Percentiles rank a stretch among this genome's conserved stretches.
These are phyloP conservation scores for Corchorus capsularis DNA, from an alignment of 345 rosid species.

Conservation along the genomic window DNA sequence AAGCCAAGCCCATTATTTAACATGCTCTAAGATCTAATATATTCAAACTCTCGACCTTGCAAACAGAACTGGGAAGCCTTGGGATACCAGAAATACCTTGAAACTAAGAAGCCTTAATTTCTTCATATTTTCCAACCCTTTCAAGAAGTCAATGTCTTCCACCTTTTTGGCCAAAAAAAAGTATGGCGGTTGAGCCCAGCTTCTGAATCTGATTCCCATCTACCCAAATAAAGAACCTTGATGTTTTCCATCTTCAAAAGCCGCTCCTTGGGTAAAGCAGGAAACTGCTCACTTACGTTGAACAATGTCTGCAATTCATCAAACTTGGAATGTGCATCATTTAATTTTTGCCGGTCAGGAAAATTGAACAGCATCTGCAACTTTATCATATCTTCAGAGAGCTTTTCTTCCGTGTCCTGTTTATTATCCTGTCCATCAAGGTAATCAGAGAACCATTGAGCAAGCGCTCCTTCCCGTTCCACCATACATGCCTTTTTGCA, in stretches of 20 bases:
- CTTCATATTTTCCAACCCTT: slow-evolving; percentile 23
- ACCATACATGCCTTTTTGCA: slow-evolving; percentile 49
- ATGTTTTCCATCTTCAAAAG: slow-evolving; percentile 29
- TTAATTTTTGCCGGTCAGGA: neutral
- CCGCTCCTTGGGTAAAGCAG: slow-evolving; percentile 28
- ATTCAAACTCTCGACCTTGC: slow-evolving; percentile 23
- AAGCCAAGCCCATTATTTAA: too few species aligned
- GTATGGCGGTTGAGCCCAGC: slow-evolving; percentile 28
- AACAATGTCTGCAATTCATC: slow-evolving; percentile 22
- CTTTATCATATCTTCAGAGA: neutral
- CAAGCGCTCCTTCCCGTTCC: slow-evolving; percentile 9
- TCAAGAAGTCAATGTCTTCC: slow-evolving; percentile 29
- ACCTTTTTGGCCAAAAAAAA: too few species aligned
- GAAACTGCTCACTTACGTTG: slow-evolving; percentile 32
- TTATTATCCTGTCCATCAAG: neutral
- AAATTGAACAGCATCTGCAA: slow-evolving; percentile 12
- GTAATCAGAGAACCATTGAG: neutral
- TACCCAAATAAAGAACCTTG: slow-evolving; percentile 38
- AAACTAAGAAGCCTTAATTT: slow-evolving; percentile 38
- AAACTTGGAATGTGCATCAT: neutral
- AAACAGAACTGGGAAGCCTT: slow-evolving; percentile 27
- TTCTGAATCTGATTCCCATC: slow-evolving; percentile 32
- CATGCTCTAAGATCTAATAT: slow-evolving; percentile 46
- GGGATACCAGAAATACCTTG: too few species aligned
- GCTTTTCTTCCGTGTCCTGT: neutral